These are phyloP conservation scores for Rhododendron vialii DNA, from an alignment of 148 eudicot genomes.

Conservation along the genomic window DNA sequence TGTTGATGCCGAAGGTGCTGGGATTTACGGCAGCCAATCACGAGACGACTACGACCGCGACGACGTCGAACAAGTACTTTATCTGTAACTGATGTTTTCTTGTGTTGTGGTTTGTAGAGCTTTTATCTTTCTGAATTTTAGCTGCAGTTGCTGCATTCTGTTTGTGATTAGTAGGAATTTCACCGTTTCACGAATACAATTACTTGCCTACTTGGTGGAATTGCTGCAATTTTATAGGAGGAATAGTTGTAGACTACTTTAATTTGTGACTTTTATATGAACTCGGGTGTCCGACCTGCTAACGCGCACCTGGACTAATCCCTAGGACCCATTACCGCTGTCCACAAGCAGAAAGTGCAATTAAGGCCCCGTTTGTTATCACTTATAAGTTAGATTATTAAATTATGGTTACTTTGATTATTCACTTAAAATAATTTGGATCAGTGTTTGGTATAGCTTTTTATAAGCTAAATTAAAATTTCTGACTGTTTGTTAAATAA, in stretches of 20 bases:
- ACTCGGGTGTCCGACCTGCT: too few relatives aligned
- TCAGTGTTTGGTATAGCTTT: too few relatives aligned
- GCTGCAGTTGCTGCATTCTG: neutral
- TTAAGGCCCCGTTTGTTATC: too few relatives aligned
- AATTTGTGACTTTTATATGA: too few relatives aligned
- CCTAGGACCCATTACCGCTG: too few relatives aligned
- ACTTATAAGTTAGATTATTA: too few relatives aligned
- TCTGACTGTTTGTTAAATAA: too few relatives aligned
- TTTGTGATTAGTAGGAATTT: neutral
- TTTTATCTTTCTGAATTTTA: neutral
- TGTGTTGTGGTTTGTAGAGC: neutral
- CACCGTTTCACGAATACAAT: neutral
- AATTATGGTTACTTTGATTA: too few relatives aligned
- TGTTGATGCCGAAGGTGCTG: slow-evolving; percentile 87
- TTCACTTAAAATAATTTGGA: too few relatives aligned
- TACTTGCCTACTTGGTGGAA: neutral
- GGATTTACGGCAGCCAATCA: slow-evolving; percentile 81
- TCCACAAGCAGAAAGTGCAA: too few relatives aligned
- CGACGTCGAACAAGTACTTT: slow-evolving; percentile 77
- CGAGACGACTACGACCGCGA: slow-evolving; percentile 92
- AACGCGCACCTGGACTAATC: too few relatives aligned
- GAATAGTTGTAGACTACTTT: neutral
- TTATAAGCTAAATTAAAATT: too few relatives aligned
- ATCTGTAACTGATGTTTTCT: neutral
- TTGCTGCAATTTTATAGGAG: neutral